These are phyloP conservation scores for Talaromyces ruber DNA, from an alignment of 495 filamentous ascomycete genomes.

Conservation along the genomic window DNA sequence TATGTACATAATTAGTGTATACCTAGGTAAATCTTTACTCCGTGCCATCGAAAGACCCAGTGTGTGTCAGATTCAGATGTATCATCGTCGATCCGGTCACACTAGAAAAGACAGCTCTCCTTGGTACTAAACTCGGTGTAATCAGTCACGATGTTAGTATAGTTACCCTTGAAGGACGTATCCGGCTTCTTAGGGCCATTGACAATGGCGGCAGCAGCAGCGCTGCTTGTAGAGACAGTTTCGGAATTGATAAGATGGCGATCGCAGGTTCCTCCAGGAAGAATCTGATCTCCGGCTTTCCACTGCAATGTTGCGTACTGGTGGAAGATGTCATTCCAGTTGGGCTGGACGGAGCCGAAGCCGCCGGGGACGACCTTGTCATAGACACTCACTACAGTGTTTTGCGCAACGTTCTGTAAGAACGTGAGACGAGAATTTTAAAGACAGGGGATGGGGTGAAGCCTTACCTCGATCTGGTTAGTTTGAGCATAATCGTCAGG, in stretches of 20 bases:
- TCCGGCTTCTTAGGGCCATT: neutral
- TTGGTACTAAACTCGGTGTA: constrained; percentile 1
- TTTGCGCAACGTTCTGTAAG: constrained; percentile 19
- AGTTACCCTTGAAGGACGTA: neutral
- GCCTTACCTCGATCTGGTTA: constrained; percentile 11
- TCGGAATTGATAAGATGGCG: constrained; percentile 4
- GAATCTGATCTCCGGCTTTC: constrained; percentile 6
- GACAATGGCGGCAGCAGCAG: neutral
- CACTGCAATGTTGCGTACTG: constrained; percentile 13
- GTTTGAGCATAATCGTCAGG: constrained; percentile 16
- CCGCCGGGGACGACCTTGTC: constrained; percentile 20
- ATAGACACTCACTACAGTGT: constrained; percentile 17
- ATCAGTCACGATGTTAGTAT: neutral
- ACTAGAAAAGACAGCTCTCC: neutral
- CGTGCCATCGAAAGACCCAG: too few species aligned
- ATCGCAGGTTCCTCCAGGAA: constrained; percentile 8
- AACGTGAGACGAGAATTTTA: neutral
- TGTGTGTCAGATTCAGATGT: too few species aligned
- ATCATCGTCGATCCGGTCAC: too few species aligned
- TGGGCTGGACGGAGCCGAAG: constrained; percentile 11
- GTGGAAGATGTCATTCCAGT: constrained; percentile 14
- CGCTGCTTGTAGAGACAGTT: neutral
- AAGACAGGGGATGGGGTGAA: neutral
- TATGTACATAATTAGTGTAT: too few species aligned
- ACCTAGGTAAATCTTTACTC: too few species aligned